Percentiles rank a stretch among this genome's conserved stretches.
Conservation (phyloP, 208 protist genomes). For the Angomonas deanei region DNA sequence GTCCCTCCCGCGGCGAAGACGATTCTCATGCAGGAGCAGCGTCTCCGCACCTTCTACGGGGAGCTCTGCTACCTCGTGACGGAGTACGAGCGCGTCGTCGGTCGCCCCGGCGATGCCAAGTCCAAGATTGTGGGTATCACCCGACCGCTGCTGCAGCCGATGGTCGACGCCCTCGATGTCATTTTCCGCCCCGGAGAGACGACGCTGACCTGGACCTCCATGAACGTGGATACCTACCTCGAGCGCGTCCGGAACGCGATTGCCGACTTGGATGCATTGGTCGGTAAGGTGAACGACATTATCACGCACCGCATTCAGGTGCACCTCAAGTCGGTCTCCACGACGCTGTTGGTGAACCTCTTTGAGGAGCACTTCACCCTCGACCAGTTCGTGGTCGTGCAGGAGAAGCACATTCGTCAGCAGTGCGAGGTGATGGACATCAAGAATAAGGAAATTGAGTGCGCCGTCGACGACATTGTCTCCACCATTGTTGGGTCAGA, state of each 20-base stretch:
- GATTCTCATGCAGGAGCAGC: constrained; percentile 93
- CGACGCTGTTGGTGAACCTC: constrained; percentile 82
- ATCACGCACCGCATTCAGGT: constrained; percentile 89
- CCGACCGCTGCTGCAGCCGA: constrained; percentile 83
- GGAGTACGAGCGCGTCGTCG: constrained; percentile 89
- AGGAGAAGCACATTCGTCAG: constrained; percentile 87
- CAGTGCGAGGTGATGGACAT: constrained; percentile 90
- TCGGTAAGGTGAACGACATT: constrained; percentile 92
- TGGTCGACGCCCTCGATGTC: constrained; percentile 89
- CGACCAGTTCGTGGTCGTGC: constrained; percentile 90
- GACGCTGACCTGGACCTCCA: constrained; percentile 94
- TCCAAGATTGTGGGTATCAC: constrained; percentile 85
- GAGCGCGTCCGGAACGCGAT: constrained; percentile 82
- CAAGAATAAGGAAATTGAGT: constrained; percentile 93
- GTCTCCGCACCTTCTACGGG: constrained; percentile 94
- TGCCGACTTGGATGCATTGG: constrained; percentile 52
- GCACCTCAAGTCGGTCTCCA: constrained; percentile 88
- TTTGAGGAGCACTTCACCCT: constrained; percentile 80
- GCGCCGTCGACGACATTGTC: constrained; percentile 87
- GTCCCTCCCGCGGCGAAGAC: constrained; percentile 84
- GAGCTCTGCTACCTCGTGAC: constrained; percentile 89
- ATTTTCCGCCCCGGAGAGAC: constrained; percentile 86
- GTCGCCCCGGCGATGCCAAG: constrained; percentile 23
- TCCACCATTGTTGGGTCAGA: constrained; percentile 48
- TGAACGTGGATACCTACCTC: constrained; percentile 95